A percentile compares a stretch with the other conserved stretches of the same genome.
Evolutionary conservation across 192 early-diverging fungal species (phyloP).

Genomic region (Thamnidium elegans): DNA sequence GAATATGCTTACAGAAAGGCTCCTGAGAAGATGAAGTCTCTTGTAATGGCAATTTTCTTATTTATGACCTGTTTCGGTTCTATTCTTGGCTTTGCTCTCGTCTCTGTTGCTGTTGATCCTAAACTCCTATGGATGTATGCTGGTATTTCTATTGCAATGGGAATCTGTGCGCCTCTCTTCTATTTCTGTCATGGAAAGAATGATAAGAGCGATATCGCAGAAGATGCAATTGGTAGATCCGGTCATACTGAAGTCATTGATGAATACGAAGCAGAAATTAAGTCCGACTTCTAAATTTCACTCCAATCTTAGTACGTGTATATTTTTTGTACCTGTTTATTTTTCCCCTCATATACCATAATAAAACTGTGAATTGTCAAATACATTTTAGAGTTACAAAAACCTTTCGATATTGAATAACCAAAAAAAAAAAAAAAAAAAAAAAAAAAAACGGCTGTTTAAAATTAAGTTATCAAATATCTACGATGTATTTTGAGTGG

Average conservation of each 20-base stretch:
- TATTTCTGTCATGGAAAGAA: conserved; percentile 51
- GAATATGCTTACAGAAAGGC: conserved; percentile 66
- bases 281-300: too few species aligned
- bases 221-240: conserved; percentile 25
- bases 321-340: too few species aligned
- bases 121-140: conserved; percentile 51
- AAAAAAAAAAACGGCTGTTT: too few species aligned
- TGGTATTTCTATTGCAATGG: conserved; percentile 43
- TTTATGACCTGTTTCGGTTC: conserved; percentile 51
- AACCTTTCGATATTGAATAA: too few species aligned
- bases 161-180: conserved; percentile 42
- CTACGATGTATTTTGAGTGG: too few species aligned
- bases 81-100: conserved; percentile 51
- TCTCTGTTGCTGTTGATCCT: conserved; percentile 54
- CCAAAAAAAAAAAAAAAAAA: too few species aligned
- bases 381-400: too few species aligned
- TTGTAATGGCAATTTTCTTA: conserved; percentile 63
- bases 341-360: too few species aligned
- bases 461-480: too few species aligned
- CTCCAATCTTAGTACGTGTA: too few species aligned
- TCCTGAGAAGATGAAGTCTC: conserved; percentile 56
- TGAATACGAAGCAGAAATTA: too few species aligned
- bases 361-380: too few species aligned
- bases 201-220: conserved; percentile 39
- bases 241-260: neutral